Percentiles rank a stretch among this genome's conserved stretches.
Evolutionary conservation across 2,329 filamentous ascomycete species (phyloP).

Genomic region (Xylariaceae sp.): DNA sequence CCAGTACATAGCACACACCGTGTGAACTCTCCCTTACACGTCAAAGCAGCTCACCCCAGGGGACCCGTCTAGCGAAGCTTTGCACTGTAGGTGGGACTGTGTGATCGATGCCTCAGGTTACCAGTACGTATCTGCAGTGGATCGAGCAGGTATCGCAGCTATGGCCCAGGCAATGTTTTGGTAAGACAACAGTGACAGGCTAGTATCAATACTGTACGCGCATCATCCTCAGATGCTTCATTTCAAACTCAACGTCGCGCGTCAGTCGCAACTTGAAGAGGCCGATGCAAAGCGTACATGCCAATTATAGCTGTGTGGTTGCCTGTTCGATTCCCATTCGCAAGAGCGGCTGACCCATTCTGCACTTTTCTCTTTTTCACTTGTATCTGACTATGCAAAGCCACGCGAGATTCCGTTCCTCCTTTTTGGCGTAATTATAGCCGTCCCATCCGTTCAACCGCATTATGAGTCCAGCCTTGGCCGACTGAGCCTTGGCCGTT

Average conservation of each 20-base stretch:
- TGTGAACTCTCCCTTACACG: too few species aligned
- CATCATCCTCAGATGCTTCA: too few species aligned
- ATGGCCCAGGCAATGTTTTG: too few species aligned
- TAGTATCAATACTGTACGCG: background rate
- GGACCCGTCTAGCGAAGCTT: too few species aligned
- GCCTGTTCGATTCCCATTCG: background rate
- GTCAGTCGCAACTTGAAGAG: background rate
- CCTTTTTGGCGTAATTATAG: background rate
- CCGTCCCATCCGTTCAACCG: background rate
- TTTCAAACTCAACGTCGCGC: constrained; percentile 5
- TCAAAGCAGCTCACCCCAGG: too few species aligned
- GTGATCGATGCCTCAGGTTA: too few species aligned
- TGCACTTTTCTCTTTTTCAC: background rate
- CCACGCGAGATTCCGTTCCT: background rate
- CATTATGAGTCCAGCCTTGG: background rate
- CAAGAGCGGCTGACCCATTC: background rate
- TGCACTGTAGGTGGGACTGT: too few species aligned
- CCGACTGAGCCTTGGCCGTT: background rate
- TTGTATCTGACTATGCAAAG: background rate
- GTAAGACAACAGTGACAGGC: background rate
- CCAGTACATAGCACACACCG: too few species aligned
- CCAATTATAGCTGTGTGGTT: too few species aligned
- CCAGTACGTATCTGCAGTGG: too few species aligned
- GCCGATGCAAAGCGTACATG: background rate
- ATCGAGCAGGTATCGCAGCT: too few species aligned